Evolutionary conservation across 768 basidiomycete genomes (phyloP), one percentile per base, ranked within the genome.

Genomic region (Suillus cothurnatus): DNA sequence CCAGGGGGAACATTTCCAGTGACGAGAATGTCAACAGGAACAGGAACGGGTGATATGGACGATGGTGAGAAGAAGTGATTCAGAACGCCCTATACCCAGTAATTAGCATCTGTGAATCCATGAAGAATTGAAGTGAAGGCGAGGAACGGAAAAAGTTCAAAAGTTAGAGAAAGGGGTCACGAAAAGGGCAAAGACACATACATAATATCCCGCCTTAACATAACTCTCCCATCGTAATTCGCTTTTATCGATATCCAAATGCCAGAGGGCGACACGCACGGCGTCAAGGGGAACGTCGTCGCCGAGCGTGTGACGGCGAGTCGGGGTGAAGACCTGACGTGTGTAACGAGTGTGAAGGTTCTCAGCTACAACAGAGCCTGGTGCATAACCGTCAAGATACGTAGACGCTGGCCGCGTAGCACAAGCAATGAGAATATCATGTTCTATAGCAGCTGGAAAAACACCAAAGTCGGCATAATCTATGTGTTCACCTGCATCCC

Each of bases 1-100:
- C 94, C 95, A 2, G 92, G 85, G 0, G 95, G 95, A 3, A 97
- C 90, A 14, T 89, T 86, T 1, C 95, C 95, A 0, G 88, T 88
- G 14, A 94, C 86, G 5, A 95, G 81, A 12, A 94, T 69, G 68
- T 95, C 87, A n/a, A 91, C 86, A 4, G 88, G 84, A 17, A 83
- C 76, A 14, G 90, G 90, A 9, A 68, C 71, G 3, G 70, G 70
- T 9, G 65, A 68, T 0, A 66, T 45, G 39, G 64, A 58, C 32
- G 65, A 66, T 4, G 70, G 62, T 21, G 80, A 66, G 68, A 91
- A 90, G 71, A 87, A 86, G 61, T 82, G 80, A 43, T 88, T 85
- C 67, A 93, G 76, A 23, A 92, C 89, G 21, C 91, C 90, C 91
- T 89, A 26, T 43, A 61, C 23, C 17, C 6, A 12, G 11, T 7